Conservation (phyloP, 2,329 filamentous ascomycete species). For the Penicillium sp. region DNA sequence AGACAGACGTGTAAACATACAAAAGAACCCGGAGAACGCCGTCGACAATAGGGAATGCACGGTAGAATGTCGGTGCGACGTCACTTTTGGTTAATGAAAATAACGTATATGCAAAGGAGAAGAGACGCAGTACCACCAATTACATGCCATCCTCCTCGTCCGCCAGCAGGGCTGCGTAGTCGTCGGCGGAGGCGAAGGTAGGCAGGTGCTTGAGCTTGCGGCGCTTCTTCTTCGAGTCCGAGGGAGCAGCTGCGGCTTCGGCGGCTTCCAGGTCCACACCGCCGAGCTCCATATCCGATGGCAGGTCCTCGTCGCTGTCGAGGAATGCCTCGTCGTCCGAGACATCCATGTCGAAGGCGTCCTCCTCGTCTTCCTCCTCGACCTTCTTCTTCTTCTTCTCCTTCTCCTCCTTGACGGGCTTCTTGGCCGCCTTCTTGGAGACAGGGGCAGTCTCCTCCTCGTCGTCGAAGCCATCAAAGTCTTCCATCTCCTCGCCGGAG, state of each 20-base stretch:
- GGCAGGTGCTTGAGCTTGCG: constrained; percentile 87
- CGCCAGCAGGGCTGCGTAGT: constrained; percentile 83
- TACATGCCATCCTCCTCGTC: constrained; percentile 60
- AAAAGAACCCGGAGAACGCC: constrained; percentile 4
- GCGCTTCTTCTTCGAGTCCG: constrained; percentile 64
- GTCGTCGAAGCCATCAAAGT: constrained; percentile 50
- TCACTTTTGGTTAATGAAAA: constrained; percentile 1
- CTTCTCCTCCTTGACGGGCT: constrained; percentile 25
- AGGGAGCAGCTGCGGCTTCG: constrained; percentile 38
- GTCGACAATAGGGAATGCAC: constrained; percentile 1
- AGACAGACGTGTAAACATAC: background rate
- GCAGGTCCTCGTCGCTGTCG: constrained; percentile 56
- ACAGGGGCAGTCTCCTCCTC: constrained; percentile 34
- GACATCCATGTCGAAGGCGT: constrained; percentile 52
- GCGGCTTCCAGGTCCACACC: constrained; percentile 45
- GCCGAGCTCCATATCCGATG: constrained; percentile 49
- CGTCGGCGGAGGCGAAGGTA: constrained; percentile 88
- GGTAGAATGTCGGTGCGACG: constrained; percentile 3
- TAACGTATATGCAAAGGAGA: constrained; percentile 8
- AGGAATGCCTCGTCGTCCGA: constrained; percentile 48
- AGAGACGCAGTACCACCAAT: background rate
- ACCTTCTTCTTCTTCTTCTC: constrained; percentile 14
- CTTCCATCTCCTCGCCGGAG: constrained; percentile 46
- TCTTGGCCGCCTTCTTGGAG: constrained; percentile 26
- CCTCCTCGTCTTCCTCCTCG: constrained; percentile 54